phyloP scores from a whole-genome alignment of 2,329 filamentous ascomycete genomes.

The Penicillium frequentans region DNA sequence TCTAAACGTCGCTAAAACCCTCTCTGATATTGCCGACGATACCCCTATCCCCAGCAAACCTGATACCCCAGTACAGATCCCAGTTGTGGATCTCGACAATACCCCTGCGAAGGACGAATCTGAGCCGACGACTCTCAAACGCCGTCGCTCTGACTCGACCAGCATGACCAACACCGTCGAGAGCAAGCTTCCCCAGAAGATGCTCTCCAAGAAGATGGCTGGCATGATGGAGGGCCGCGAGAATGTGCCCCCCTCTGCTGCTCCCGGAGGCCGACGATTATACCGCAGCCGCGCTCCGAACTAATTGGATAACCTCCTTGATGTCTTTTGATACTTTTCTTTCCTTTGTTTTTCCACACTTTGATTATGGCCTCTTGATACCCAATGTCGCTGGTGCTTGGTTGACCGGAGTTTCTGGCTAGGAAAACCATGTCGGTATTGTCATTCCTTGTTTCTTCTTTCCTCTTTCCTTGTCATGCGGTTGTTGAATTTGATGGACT shows the following conservation, averaged over 20 bases:
- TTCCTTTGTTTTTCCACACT: not conserved
- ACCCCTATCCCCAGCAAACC: slow-evolving; percentile 7
- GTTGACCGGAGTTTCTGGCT: slow-evolving; percentile 21
- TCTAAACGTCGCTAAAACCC: slow-evolving; percentile 45
- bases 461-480: not conserved
- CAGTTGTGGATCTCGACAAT: slow-evolving; percentile 11
- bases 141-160: slow-evolving; percentile 29
- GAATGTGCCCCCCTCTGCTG: slow-evolving; percentile 37
- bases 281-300: slow-evolving; percentile 32
- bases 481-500: not conserved
- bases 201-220: slow-evolving; percentile 38
- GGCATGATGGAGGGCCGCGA: slow-evolving; percentile 48
- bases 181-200: slow-evolving; percentile 46
- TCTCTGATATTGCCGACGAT: slow-evolving; percentile 22
- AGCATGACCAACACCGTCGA: slow-evolving; percentile 24
- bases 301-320: slow-evolving; percentile 8
- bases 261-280: slow-evolving; percentile 26
- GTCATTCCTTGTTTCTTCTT: slow-evolving; percentile 10
- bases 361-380: slow-evolving; percentile 22
- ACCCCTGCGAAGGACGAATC: slow-evolving; percentile 23
- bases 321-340: slow-evolving; percentile 5
- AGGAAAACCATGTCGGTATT: slow-evolving; percentile 11
- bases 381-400: slow-evolving; percentile 23
- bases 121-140: slow-evolving; percentile 27
- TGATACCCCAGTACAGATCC: slow-evolving; percentile 7